Base-by-base conservation (phyloP, 495 filamentous ascomycete species). In the Gamarada debralockiae region DNA sequence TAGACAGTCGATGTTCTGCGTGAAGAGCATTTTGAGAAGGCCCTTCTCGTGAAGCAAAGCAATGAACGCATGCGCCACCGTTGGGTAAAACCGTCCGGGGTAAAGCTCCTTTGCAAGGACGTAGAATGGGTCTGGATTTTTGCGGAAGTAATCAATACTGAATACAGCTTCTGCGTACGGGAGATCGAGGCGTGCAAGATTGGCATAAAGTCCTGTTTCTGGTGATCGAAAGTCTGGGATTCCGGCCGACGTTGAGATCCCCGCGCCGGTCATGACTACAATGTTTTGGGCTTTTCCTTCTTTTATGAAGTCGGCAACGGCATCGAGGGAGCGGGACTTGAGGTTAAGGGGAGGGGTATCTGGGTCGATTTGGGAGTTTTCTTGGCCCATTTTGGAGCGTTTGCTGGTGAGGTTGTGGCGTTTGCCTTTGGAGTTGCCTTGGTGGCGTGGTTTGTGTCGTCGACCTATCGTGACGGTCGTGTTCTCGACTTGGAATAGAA, bases 1-100 rank as follows among this genome's bases (percentile, higher is more conserved):
- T 20, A 98, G 77, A 61, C 87, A 91, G 71, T 98, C 93, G 61
- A 98, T 96, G 65, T 98, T 98, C 67, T 98, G 93, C 4, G 95
- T 96, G 70, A 96, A 98, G 36, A 91, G 77, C 71, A 90, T 92
- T 58, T 87, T 70, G 13, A 98, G 72, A 25, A 91, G 71, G 4
- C 82, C 81, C 70, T 92, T 93, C 40, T 86, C 72, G 27, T 89
- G 76, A 13, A 96, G 80, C 25, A 86, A 60, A 9, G 80, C 78
- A 53, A 97, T 81, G 62, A 96, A 95, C 3, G 76, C 77, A 66
- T 95, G 89, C 2, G 88, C 81, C 50, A 95, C 71, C 2, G 91
- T 97, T 2, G 95, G 95, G 49, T 82, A 76, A 73, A 86, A 96
- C 59, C 84, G 82, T n/a, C 91, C 95, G 0, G 93, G 95, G 65